Base-by-base conservation (phyloP, 2,329 filamentous ascomycete genomes). In the Hypoxylon sp. region DNA sequence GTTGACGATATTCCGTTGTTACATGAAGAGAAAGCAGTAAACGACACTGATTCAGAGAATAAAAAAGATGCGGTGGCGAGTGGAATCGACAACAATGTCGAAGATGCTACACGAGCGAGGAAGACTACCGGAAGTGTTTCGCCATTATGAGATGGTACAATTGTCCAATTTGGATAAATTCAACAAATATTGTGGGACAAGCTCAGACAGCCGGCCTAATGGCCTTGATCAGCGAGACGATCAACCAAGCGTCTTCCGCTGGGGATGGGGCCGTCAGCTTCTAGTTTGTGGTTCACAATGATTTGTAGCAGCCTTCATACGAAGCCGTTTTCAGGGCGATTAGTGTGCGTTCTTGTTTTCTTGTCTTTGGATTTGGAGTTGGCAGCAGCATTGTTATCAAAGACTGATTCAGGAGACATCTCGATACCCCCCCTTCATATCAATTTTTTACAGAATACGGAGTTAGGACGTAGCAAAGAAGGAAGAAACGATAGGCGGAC, bases 1-100 rank as follows among this genome's bases (percentile, higher is more conserved):
- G 75, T 90, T 1, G 87, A 90, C 66, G 80, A 82, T 17, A 90
- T 90, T 50, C 87, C 88, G 2, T 76, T 90, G 30, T 78, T 91
- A 14, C 82, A 79, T 34, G 85, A 86, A 14, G 84, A 87, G 58
- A 74, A 75, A 45, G 73, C 72, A 10, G 72, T 70, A 5, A 60
- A 67, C 23, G 58, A 64, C 38, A 13, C 34, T 17, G 34, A 55
- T 1, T 30, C 50, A 19, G 45, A 32, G 13, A 32, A 49, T 10
- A 53, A 66, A 36, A 66, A 51, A 28, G 63, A 65, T 34, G 74
- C 74, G 2, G 75, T 70, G 13, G 76, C 80, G 5, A 84, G 82
- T 1, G 81, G 83, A 2, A 72, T 84, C 36, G 85, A 87, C 58
- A 78, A 76, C 0, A 78, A 80, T 1, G 80, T 80, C n/a, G 83